A percentile compares a stretch with the other conserved stretches of the same genome.
Conservation (phyloP, 2,329 filamentous ascomycete genomes). For the Penicillium sp. region DNA sequence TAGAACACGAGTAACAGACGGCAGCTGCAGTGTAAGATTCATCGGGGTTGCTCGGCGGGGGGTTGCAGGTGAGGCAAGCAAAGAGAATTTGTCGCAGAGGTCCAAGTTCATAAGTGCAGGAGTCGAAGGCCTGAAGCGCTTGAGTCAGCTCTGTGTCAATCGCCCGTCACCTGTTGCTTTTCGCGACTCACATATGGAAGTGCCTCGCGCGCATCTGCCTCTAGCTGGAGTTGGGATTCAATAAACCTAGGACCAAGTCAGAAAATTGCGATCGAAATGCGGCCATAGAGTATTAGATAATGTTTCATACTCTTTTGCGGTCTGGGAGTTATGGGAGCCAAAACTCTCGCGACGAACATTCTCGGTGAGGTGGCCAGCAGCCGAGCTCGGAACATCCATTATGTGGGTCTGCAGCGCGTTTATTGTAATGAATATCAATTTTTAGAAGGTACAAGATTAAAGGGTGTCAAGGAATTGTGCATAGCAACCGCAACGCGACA, state of each 20-base stretch:
- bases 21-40: constrained; percentile 72
- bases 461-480: neutral
- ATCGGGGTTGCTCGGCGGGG: constrained; percentile 63
- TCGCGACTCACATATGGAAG: constrained; percentile 73
- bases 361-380: constrained; percentile 12
- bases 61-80: constrained; percentile 90
- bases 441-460: neutral
- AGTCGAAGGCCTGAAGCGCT: constrained; percentile 73
- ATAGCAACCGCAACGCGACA: neutral
- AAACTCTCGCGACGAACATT: constrained; percentile 38
- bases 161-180: neutral
- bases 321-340: constrained; percentile 64
- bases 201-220: constrained; percentile 91
- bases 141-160: constrained; percentile 14
- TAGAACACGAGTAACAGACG: constrained; percentile 94
- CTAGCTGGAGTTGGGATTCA: constrained; percentile 81
- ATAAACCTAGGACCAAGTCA: constrained; percentile 64
- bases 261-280: neutral
- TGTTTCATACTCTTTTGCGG: constrained; percentile 62
- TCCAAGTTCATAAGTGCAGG: constrained; percentile 87
- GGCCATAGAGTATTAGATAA: neutral
- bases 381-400: constrained; percentile 26
- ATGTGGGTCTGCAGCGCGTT: neutral
- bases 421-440: neutral
- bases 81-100: constrained; percentile 85